phyloP scores from a whole-genome alignment of 164 flowering plant genomes.

The Annona squamosa region DNA sequence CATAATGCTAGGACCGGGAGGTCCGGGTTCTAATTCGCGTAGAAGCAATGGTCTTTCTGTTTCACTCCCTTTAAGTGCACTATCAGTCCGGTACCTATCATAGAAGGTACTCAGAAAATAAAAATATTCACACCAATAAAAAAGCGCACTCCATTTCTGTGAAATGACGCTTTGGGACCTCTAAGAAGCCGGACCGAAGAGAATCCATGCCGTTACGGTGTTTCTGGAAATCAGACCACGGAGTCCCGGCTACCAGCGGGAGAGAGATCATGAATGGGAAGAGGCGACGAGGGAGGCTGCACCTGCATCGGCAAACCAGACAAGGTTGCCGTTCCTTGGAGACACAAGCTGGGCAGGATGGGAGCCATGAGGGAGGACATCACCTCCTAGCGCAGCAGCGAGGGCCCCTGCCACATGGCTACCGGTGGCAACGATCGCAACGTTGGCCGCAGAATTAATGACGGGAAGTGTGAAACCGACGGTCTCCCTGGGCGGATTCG shows the following conservation, averaged over 20 bases:
- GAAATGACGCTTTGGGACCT: too few species aligned
- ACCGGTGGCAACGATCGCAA: conserved; percentile 26
- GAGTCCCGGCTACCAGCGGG: neutral
- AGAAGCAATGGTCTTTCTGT: too few species aligned
- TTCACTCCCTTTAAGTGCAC: too few species aligned
- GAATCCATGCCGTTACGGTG: too few species aligned
- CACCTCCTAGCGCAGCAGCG: conserved; percentile 13
- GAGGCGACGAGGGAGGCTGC: conserved; percentile 15
- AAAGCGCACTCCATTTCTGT: too few species aligned
- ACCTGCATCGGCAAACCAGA: conserved; percentile 30
- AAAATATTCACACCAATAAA: too few species aligned
- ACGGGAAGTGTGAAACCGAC: conserved; percentile 33
- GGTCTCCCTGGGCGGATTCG: conserved; percentile 15
- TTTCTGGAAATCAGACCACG: too few species aligned
- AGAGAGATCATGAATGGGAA: neutral
- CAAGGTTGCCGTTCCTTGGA: conserved; percentile 20
- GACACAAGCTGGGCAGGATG: conserved; percentile 23
- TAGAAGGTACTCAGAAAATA: too few species aligned
- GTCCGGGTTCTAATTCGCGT: too few species aligned
- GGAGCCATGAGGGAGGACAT: conserved; percentile 5
- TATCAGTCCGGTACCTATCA: too few species aligned
- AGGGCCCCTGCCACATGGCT: conserved; percentile 11
- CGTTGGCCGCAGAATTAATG: conserved; percentile 31
- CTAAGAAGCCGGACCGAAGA: too few species aligned
- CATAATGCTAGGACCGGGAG: too few species aligned